Percentiles rank a stretch among this genome's conserved stretches.
These are phyloP conservation scores for Magnaporthiopsis incrustans DNA, from an alignment of 2,329 filamentous ascomycete genomes.

Conservation along the genomic window DNA sequence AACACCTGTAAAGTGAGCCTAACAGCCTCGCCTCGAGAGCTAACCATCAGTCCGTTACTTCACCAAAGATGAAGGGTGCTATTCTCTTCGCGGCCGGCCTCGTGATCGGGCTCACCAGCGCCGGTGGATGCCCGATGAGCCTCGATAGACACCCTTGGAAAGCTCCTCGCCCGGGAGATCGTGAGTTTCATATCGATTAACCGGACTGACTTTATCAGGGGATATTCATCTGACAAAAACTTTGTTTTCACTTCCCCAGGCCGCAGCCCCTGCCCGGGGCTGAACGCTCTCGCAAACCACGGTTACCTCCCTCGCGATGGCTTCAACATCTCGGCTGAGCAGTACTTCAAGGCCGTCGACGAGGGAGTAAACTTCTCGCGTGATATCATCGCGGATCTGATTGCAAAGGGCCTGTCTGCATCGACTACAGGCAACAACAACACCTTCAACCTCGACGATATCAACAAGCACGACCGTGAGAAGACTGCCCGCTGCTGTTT, in stretches of 20 bases:
- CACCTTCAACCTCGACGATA: conserved; percentile 6
- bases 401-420: conserved; percentile 29
- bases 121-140: not conserved
- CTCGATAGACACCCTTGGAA: not conserved
- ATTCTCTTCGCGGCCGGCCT: not conserved
- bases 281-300: conserved; percentile 45
- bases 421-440: conserved; percentile 36
- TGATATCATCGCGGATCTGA: conserved; percentile 31
- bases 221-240: not conserved
- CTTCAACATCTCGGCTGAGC: conserved; percentile 29
- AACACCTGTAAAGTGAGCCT: too few species aligned
- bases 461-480: not conserved
- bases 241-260: conserved; percentile 16
- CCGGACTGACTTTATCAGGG: too few species aligned
- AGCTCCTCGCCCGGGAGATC: not conserved
- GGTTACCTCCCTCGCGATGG: conserved; percentile 39
- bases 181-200: not conserved
- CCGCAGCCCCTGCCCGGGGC: conserved; percentile 40
- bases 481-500: too few species aligned
- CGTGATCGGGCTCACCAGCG: not conserved
- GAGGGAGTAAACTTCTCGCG: conserved; percentile 35
- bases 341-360: conserved; percentile 28
- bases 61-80: not conserved
- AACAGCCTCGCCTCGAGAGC: not conserved
- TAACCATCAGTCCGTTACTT: not conserved